Evolutionary conservation across 2,329 filamentous ascomycete genomes (phyloP), one percentile per base, ranked within the genome.

Genomic region (Venturia effusa): DNA sequence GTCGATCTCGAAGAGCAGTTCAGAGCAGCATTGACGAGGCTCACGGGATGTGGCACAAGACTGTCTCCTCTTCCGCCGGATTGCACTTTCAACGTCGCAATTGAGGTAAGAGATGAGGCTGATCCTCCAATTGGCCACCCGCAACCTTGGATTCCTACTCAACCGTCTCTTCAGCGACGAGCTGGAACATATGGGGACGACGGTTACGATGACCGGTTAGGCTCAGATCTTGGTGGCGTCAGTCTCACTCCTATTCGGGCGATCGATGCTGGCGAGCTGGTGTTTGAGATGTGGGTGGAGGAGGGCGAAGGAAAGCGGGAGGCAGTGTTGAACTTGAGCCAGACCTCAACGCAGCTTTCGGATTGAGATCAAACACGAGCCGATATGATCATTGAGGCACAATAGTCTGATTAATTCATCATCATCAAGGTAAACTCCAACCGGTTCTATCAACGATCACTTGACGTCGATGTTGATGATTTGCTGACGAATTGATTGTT

Each of bases 71-170:
- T 92, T 27, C 88, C 88, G 0, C 74, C 79, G 1, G 82, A 82
- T 1, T 91, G 88, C 72, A 88, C 87, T 0, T 93, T 89, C 73
- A 90, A 88, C 0, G 74, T 93, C n/a, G 87, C 86, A 0, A 81
- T 93, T 48, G 89, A 93, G 74, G 72, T 92, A 67, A 83, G 83
- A 45, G 83, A 88, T 27, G 80, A 85, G 48, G 80, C 77, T 37
- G 74, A 77, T 45, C 74, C 79, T 37, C 79, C 79, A 1, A 68
- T 79, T 37, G 73, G 72, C 45, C 77, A 86, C 68, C 77, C 78
- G 67, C 81, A 85, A 70, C 76, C 79, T 7, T 87, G 84, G 84
- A 81, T 87, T 64, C 83, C 84, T 13, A 81, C 81, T 51, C 80
- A 85, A 68, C 80, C 80, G 7, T 77, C 76, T 57, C 45, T 75